phyloP scores from a whole-genome alignment of 2,329 filamentous ascomycete genomes.

The Coniochaeta sp. region DNA sequence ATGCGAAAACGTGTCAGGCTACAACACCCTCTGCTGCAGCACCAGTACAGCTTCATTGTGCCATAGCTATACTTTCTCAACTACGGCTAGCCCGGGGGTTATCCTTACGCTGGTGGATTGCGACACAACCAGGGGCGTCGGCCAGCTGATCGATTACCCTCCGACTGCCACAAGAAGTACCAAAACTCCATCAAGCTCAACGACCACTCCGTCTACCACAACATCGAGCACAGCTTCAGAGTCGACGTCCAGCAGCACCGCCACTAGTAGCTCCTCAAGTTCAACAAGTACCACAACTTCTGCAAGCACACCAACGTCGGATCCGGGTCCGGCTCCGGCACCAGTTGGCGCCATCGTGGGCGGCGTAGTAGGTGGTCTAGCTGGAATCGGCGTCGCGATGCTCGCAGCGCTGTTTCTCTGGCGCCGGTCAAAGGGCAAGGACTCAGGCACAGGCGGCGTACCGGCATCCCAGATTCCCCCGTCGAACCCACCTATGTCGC shows the following conservation, averaged over 20 bases:
- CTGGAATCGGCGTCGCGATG: neutral
- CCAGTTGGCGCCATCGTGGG: neutral
- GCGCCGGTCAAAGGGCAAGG: neutral
- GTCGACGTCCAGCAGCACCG: neutral
- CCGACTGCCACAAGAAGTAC: neutral
- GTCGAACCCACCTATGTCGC: neutral
- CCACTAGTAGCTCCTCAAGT: neutral
- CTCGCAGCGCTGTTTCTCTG: neutral
- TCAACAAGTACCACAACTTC: neutral
- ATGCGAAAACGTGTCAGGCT: neutral
- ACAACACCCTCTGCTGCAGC: neutral
- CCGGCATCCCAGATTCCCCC: neutral
- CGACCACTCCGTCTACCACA: neutral
- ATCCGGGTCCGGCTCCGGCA: neutral
- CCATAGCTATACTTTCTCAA: neutral
- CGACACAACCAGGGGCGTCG: neutral
- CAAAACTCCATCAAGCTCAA: neutral
- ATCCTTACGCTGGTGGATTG: neutral
- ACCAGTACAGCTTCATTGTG: neutral
- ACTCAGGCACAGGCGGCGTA: neutral
- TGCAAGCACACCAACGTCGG: neutral
- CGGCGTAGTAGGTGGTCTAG: neutral
- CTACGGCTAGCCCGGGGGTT: neutral
- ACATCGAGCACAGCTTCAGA: neutral
- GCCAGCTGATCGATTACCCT: neutral